These are phyloP conservation scores for Catunica adiposa DNA, from an alignment of 2,329 filamentous ascomycete genomes.

Conservation along the genomic window DNA sequence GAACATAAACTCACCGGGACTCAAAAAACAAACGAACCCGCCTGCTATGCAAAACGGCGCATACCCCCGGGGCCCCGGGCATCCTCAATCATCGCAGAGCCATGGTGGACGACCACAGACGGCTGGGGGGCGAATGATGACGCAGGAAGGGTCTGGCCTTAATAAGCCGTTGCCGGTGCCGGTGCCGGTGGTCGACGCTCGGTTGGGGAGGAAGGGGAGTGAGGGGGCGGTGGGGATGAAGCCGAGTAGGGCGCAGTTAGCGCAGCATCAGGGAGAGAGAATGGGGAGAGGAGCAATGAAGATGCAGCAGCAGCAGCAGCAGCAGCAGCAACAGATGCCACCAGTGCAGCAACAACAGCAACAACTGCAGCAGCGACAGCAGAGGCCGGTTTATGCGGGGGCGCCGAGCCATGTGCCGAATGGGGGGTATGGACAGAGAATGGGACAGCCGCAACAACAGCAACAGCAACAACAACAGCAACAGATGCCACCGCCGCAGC, in stretches of 20 bases:
- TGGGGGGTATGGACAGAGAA: background rate
- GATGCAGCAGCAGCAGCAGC: constrained; percentile 1
- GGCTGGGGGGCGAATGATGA: background rate
- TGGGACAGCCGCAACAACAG: background rate
- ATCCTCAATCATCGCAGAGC: background rate
- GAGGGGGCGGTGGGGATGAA: background rate
- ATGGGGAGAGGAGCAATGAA: background rate
- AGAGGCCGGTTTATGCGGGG: background rate
- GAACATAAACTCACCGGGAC: background rate
- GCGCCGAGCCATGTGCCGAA: background rate
- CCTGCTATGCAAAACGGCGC: constrained; percentile 9
- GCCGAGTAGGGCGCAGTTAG: background rate
- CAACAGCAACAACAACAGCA: constrained; percentile 9
- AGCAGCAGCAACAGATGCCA: background rate
- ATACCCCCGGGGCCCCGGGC: constrained; percentile 11
- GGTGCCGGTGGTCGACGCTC: too few relatives aligned
- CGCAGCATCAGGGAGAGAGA: background rate
- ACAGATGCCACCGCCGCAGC: too few relatives aligned
- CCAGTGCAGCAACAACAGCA: background rate
- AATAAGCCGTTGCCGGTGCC: background rate
- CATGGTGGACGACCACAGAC: background rate
- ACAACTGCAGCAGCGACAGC: background rate
- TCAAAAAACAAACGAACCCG: background rate
- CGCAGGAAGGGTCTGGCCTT: background rate
- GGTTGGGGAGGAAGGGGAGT: background rate